These are phyloP conservation scores for Sordariomycetes sp. DNA, from an alignment of 2,329 filamentous ascomycete species.

Conservation along the genomic window DNA sequence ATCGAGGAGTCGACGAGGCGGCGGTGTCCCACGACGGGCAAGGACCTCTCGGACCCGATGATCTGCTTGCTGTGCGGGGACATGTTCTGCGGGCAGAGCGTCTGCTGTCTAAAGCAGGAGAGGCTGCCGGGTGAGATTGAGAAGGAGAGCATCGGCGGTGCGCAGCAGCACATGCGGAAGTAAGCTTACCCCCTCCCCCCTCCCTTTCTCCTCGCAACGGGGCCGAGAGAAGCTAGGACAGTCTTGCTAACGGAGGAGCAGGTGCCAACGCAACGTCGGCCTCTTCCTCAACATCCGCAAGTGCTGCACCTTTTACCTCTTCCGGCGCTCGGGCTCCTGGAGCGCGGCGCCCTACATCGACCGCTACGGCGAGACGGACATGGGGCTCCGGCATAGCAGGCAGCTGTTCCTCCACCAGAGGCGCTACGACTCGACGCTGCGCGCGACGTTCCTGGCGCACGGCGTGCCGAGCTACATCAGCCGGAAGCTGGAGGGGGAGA, in stretches of 20 bases:
- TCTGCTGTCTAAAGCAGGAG: conserved; percentile 69
- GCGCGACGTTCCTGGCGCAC: conserved; percentile 77
- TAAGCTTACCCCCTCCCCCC: conserved; percentile 29
- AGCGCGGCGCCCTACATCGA: conserved; percentile 87
- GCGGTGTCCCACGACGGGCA: conserved; percentile 78
- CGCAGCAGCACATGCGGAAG: conserved; percentile 81
- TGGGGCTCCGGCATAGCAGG: conserved; percentile 74
- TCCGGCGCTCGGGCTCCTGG: conserved; percentile 71
- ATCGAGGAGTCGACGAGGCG: conserved; percentile 83
- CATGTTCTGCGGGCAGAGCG: conserved; percentile 90
- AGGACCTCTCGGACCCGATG: conserved; percentile 80
- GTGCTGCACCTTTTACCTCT: conserved; percentile 80
- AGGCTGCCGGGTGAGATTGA: conserved; percentile 25
- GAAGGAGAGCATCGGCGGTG: conserved; percentile 55
- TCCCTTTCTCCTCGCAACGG: neutral
- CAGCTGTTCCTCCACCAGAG: conserved; percentile 90
- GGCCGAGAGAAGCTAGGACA: neutral
- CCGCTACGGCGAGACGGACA: conserved; percentile 87
- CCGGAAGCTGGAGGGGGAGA: conserved; percentile 81
- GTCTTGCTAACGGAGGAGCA: conserved; percentile 5
- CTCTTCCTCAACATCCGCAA: conserved; percentile 95
- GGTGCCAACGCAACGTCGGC: conserved; percentile 82
- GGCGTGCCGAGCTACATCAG: conserved; percentile 81
- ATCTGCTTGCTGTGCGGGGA: conserved; percentile 92
- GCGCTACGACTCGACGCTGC: conserved; percentile 68